phyloP scores from a whole-genome alignment of 2,329 filamentous ascomycete species.

The Neonectria ditissima region DNA sequence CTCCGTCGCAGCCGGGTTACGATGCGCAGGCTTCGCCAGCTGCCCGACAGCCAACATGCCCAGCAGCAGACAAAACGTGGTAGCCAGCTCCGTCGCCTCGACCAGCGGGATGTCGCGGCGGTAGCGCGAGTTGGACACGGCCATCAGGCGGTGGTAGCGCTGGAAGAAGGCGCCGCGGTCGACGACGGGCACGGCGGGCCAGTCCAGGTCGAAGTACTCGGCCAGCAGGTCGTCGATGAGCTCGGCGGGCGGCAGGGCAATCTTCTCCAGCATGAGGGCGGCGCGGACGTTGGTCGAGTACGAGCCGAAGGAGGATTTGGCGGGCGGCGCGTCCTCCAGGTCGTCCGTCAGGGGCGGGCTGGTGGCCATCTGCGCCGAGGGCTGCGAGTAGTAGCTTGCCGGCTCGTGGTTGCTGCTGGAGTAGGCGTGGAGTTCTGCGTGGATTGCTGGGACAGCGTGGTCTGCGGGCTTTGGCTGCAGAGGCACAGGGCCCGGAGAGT shows the following conservation, averaged over 20 bases:
- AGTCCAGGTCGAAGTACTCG: conserved; percentile 44
- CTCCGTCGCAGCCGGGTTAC: conserved; percentile 23
- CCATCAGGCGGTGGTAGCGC: conserved; percentile 44
- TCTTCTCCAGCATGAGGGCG: conserved; percentile 45
- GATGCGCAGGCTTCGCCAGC: conserved; percentile 26
- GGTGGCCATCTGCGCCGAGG: conserved; percentile 37
- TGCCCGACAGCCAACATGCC: conserved; percentile 45
- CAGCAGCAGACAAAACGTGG: conserved; percentile 40
- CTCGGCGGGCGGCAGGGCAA: conserved; percentile 39
- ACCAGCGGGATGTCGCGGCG: conserved; percentile 44
- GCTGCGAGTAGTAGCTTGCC: conserved; percentile 33
- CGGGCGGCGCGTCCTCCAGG: conserved; percentile 37
- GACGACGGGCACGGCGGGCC: conserved; percentile 41
- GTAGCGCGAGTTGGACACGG: conserved; percentile 44
- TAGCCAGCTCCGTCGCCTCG: conserved; percentile 43
- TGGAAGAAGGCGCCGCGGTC: conserved; percentile 41
- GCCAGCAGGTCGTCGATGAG: conserved; percentile 43
- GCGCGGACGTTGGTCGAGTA: conserved; percentile 45
- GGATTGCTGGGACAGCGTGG: conserved; percentile 38
- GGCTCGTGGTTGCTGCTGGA: conserved; percentile 33
- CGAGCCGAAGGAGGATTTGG: conserved; percentile 43
- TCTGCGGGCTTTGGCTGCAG: conserved; percentile 37
- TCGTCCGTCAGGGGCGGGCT: conserved; percentile 45
- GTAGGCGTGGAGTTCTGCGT: conserved; percentile 36
- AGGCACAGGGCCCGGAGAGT: conserved; percentile 33